Conservation (phyloP, 768 basidiomycete genomes). For the Rhodotorula diobovata region DNA sequence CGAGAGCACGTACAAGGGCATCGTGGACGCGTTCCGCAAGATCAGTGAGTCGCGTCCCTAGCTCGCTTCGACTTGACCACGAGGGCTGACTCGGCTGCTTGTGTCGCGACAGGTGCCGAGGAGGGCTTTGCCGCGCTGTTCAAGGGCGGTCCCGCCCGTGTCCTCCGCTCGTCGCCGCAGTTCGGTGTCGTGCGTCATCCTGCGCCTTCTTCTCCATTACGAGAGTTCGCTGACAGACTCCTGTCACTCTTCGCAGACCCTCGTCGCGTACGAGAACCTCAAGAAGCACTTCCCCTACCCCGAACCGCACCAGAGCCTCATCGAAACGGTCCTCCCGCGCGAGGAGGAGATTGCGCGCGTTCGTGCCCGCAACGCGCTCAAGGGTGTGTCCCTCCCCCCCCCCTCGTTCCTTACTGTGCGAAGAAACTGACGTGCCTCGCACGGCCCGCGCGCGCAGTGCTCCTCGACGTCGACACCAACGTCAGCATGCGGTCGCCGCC, state of each 20-base stretch:
- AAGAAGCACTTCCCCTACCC: slow-evolving; percentile 53
- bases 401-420: neutral
- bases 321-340: slow-evolving; percentile 40
- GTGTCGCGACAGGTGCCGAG: slow-evolving; percentile 65
- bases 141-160: slow-evolving; percentile 84
- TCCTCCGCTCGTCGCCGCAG: slow-evolving; percentile 67
- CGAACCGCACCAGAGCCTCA: slow-evolving; percentile 26
- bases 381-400: slow-evolving; percentile 51
- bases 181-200: slow-evolving; percentile 64
- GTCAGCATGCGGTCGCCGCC: slow-evolving; percentile 6
- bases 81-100: neutral
- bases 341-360: slow-evolving; percentile 71
- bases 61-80: neutral
- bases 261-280: slow-evolving; percentile 58
- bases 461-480: slow-evolving; percentile 37
- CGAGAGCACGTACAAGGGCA: slow-evolving; percentile 83
- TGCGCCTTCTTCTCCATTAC: slow-evolving; percentile 5
- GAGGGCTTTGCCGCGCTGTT: slow-evolving; percentile 84
- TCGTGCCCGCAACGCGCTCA: slow-evolving; percentile 89
- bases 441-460: slow-evolving; percentile 2
- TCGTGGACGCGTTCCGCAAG: slow-evolving; percentile 79
- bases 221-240: slow-evolving; percentile 42
- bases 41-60: slow-evolving; percentile 61
- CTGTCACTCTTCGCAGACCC: slow-evolving; percentile 6
- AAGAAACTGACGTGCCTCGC: neutral